Evolutionary conservation across 2,329 filamentous ascomycete species (phyloP).

Genomic region (Penicillium rolfsii): DNA sequence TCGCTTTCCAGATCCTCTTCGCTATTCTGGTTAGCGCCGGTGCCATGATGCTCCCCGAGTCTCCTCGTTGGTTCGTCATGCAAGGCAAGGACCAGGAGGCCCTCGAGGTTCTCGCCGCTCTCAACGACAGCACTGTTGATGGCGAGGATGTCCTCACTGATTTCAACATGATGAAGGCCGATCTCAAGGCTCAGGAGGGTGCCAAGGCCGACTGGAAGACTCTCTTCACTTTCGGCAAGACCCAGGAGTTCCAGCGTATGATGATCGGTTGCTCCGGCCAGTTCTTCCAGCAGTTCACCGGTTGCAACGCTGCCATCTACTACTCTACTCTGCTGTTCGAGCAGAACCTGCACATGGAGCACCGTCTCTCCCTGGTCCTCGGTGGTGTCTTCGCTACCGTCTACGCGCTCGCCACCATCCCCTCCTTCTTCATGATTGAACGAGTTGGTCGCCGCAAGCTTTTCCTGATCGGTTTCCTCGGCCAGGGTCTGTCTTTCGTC

Average conservation of each 20-base stretch:
- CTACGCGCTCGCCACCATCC: slow-evolving; percentile 34
- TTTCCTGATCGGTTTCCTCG: slow-evolving; percentile 36
- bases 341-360: slow-evolving; percentile 36
- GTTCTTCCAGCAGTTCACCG: slow-evolving; percentile 49
- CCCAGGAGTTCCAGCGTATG: slow-evolving; percentile 37
- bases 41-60: slow-evolving; percentile 52
- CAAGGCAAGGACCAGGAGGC: slow-evolving; percentile 54
- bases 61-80: slow-evolving; percentile 58
- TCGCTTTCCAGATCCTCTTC: slow-evolving; percentile 54
- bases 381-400: slow-evolving; percentile 35
- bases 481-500: slow-evolving; percentile 39
- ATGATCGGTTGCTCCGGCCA: slow-evolving; percentile 35
- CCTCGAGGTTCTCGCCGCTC: slow-evolving; percentile 51
- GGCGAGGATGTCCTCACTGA: slow-evolving; percentile 31
- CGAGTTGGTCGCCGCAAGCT: slow-evolving; percentile 48
- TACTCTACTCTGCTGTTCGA: slow-evolving; percentile 51
- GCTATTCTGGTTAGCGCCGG: slow-evolving; percentile 32
- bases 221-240: slow-evolving; percentile 34
- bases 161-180: slow-evolving; percentile 50
- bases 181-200: slow-evolving; percentile 45
- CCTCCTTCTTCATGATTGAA: slow-evolving; percentile 36
- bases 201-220: slow-evolving; percentile 28
- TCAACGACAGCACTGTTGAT: slow-evolving; percentile 47
- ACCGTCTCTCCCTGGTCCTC: slow-evolving; percentile 27
- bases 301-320: slow-evolving; percentile 51